phyloP scores from a whole-genome alignment of 176 grass and related monocot species.

The Zea luxurians region DNA sequence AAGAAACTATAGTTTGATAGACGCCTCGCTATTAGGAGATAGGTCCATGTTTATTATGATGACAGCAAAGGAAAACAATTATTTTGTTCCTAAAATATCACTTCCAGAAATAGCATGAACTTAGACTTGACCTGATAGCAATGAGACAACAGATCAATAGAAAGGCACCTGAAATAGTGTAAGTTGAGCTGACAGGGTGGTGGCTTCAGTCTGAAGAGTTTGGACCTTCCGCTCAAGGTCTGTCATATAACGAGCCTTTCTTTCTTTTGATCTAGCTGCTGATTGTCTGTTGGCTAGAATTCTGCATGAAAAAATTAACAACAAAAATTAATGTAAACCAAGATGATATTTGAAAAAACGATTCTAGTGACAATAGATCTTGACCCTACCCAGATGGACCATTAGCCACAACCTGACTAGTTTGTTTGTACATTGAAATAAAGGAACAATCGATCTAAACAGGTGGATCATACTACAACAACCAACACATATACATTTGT shows the following conservation, averaged over 20 bases:
- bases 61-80: neutral
- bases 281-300: conserved; percentile 96
- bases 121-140: conserved; percentile 26
- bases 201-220: conserved; percentile 99
- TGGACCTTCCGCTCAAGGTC: conserved; percentile 98
- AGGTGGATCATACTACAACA: too few species aligned
- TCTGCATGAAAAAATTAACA: conserved; percentile 53
- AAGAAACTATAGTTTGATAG: conserved; percentile 13
- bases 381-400: too few species aligned
- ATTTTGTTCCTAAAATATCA: conserved; percentile 22
- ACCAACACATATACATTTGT: too few species aligned
- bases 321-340: conserved; percentile 19
- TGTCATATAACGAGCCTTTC: conserved; percentile 94
- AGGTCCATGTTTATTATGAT: conserved; percentile 7
- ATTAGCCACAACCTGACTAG: too few species aligned
- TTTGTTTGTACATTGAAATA: too few species aligned
- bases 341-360: too few species aligned
- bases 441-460: too few species aligned
- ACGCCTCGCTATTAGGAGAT: neutral
- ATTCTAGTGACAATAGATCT: too few species aligned
- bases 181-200: conserved; percentile 93
- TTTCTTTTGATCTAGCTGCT: conserved; percentile 95
- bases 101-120: conserved; percentile 24
- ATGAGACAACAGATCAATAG: conserved; percentile 11
- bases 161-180: conserved; percentile 86